A percentile compares a stretch with the other conserved stretches of the same genome.
Conservation (phyloP, 257 asterid species). For the Nicotiana otophora region DNA sequence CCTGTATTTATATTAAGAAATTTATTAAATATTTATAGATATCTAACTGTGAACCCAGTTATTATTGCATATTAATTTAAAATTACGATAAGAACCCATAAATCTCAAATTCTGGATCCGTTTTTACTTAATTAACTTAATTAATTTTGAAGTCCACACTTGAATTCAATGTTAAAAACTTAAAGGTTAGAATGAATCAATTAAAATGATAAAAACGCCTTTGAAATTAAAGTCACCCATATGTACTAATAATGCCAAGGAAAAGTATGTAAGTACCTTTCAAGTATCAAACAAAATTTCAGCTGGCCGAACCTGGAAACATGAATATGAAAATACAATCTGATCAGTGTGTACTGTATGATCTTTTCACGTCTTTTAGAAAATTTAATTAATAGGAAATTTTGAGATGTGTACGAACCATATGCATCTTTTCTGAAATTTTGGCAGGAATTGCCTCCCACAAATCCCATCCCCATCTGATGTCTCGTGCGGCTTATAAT, state of each 20-base stretch:
- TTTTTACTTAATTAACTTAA: too few relatives aligned
- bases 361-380: not conserved
- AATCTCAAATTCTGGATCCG: too few relatives aligned
- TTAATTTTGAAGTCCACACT: too few relatives aligned
- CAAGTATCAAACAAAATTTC: not conserved
- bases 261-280: not conserved
- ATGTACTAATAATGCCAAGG: not conserved
- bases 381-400: not conserved
- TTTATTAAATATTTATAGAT: too few relatives aligned
- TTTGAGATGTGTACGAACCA: not conserved
- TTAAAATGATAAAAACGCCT: too few relatives aligned
- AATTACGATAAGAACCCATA: too few relatives aligned
- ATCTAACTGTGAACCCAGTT: too few relatives aligned
- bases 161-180: too few relatives aligned
- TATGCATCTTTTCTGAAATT: not conserved
- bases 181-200: too few relatives aligned
- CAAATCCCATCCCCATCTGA: not conserved
- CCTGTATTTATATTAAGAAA: too few relatives aligned
- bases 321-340: not conserved
- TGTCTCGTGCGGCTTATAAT: conserved; percentile 7
- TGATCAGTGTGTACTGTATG: not conserved
- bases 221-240: not conserved
- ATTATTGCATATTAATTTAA: too few relatives aligned
- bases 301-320: not conserved
- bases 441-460: conserved; percentile 9